A percentile compares a stretch with the other conserved stretches of the same genome.
Evolutionary conservation across 2,329 filamentous ascomycete genomes (phyloP).

Genomic region (Apiospora phragmitis): DNA sequence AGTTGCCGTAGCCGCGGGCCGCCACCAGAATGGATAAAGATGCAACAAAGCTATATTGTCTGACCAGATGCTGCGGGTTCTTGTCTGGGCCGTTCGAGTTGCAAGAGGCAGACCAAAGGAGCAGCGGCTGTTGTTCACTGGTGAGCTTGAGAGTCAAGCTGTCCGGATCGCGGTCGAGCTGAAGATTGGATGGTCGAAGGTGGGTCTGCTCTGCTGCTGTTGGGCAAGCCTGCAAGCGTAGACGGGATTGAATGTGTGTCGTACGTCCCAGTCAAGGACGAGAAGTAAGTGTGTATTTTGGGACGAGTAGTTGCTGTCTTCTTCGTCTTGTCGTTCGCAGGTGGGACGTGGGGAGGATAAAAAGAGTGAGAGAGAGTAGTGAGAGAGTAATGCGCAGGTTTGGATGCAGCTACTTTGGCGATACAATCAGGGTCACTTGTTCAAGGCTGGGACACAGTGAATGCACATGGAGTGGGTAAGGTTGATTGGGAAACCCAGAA

Average conservation of each 20-base stretch:
- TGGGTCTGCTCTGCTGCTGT: background rate
- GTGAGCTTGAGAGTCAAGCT: slow-evolving; percentile 1
- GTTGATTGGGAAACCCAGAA: slow-evolving; percentile 2
- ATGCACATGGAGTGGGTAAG: background rate
- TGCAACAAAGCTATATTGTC: background rate
- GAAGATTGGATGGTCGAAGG: slow-evolving; percentile 7
- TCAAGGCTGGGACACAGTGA: slow-evolving; percentile 2
- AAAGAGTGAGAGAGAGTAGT: no score
- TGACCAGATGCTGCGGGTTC: background rate
- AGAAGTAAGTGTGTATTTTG: background rate
- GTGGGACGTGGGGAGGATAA: background rate
- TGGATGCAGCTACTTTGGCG: background rate
- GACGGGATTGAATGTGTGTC: background rate
- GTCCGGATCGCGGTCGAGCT: slow-evolving; percentile 5
- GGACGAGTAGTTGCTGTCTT: background rate
- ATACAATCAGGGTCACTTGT: background rate
- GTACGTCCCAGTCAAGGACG: background rate
- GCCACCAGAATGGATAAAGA: slow-evolving; percentile 4
- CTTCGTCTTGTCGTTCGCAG: background rate
- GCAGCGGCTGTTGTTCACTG: background rate
- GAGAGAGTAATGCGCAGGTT: background rate
- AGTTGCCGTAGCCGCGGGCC: slow-evolving; percentile 14
- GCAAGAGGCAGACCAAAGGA: background rate
- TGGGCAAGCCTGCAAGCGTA: slow-evolving; percentile 5
- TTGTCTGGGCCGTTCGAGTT: background rate